Evolutionary conservation across 163 green algal species (phyloP).

Genomic region (Scenedesmus sp.): DNA sequence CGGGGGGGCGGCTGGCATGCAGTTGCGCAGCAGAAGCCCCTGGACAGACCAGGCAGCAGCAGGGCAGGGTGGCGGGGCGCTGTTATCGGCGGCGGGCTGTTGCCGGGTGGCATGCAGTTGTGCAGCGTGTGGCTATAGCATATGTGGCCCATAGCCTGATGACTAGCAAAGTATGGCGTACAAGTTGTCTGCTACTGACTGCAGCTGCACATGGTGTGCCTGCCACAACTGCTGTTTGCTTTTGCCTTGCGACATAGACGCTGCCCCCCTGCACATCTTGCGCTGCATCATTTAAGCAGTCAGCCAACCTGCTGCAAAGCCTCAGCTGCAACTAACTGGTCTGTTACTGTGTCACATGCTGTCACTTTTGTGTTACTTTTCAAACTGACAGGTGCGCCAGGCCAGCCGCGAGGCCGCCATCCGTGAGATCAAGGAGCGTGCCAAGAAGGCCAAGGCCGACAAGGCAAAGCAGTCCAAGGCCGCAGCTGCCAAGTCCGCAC

Average conservation of each 20-base stretch:
- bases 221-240: too few relatives aligned
- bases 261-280: too few relatives aligned
- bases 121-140: not conserved
- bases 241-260: too few relatives aligned
- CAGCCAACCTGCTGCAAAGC: not conserved
- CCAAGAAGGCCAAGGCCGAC: conserved; percentile 76
- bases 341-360: not conserved
- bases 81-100: too few relatives aligned
- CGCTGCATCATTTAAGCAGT: too few relatives aligned
- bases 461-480: conserved; percentile 55
- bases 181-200: too few relatives aligned
- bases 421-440: conserved; percentile 81
- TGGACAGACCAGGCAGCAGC: not conserved
- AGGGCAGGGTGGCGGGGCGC: too few relatives aligned
- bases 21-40: not conserved
- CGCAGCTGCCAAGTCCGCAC: conserved; percentile 27
- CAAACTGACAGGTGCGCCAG: conserved; percentile 74
- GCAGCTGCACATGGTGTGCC: too few relatives aligned
- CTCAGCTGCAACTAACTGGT: not conserved
- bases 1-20: not conserved
- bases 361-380: not conserved
- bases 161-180: too few relatives aligned
- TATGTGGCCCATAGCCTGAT: too few relatives aligned
- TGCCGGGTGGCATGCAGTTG: not conserved
- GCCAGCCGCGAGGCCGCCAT: conserved; percentile 94